Base-by-base conservation (phyloP, 345 rosid genomes). In the Erysimum cheiranthoides region DNA sequence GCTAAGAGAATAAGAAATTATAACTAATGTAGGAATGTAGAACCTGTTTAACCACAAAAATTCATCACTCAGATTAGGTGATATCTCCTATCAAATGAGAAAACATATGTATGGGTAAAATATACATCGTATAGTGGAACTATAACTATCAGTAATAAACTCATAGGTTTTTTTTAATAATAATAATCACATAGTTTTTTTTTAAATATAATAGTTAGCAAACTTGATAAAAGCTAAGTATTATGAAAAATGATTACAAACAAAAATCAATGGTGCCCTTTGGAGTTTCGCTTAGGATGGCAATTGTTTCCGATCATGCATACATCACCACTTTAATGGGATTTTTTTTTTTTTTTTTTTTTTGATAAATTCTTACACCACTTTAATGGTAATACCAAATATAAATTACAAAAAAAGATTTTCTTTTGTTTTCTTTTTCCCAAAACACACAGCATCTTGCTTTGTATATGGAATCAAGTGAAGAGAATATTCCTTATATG, bases 371-470 rank as follows among this genome's bases (percentile, higher is more conserved):
- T 21, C 25, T 21, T 21, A 21, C 73, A 54, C 81, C 77, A 66
- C 73, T 45, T 36, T 62, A 82, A 47, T 65, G 78, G 72, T 76
- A 80, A 79, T 83, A 66, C 77, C 78, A 43, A 52, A 73, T n/a
- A 68, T 78, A 73, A 70, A 36, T 59, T 51, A 71, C 31, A 27
- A 76, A 70, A 61, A 61, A 10, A 8, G 12, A 34, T 35, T 61
- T 69, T 34, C 34, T 70, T 76, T 68, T 49, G 42, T 57, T 66
- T 54, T 56, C 9, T 35, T 47, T 73, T 28, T 16, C 59, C 52
- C 25, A 62, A 63, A 62, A 70, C 34, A 62, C 3, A 70, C 27
- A 21, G 75, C 80, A 77, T 70, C 75, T 63, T 77, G 35, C 71
- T 77, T 77, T 70, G 40, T 63, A 45, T 35, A 38, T 62, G 75